A percentile compares a stretch with the other conserved stretches of the same genome.
These are phyloP conservation scores for Petunia secreta DNA, from an alignment of 257 asterid species.

Conservation along the genomic window DNA sequence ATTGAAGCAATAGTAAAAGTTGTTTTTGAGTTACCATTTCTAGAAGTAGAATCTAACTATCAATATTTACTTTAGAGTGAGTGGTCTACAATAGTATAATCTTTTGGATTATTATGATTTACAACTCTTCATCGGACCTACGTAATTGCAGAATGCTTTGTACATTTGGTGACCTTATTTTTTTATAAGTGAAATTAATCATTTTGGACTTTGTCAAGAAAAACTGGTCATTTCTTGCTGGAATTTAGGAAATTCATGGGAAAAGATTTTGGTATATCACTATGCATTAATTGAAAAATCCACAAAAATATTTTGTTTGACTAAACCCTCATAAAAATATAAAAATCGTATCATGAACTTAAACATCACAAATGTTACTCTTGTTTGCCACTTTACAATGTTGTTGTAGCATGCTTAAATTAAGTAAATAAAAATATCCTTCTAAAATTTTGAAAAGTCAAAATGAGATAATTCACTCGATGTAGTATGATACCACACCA, in stretches of 20 bases:
- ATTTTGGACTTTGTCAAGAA: not conserved
- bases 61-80: no score
- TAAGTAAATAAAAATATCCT: not conserved
- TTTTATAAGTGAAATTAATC: not conserved
- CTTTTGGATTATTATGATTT: no score
- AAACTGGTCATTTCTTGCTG: not conserved
- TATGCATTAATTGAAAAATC: not conserved
- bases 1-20: no score
- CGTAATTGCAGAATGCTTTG: no score
- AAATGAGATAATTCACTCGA: not conserved
- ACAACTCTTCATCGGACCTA: no score
- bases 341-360: not conserved
- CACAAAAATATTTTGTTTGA: no score
- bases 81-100: no score
- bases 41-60: no score
- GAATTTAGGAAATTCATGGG: not conserved
- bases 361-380: not conserved
- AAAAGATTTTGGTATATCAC: not conserved
- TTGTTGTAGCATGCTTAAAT: not conserved
- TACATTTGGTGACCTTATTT: no score
- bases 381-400: not conserved
- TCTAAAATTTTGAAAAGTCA: not conserved
- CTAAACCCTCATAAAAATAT: not conserved
- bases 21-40: no score
- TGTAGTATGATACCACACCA: no score